Percentiles rank a stretch among this genome's conserved stretches.
phyloP scores from a whole-genome alignment of 495 filamentous ascomycete species.

The Talaromyces nanjingensis region DNA sequence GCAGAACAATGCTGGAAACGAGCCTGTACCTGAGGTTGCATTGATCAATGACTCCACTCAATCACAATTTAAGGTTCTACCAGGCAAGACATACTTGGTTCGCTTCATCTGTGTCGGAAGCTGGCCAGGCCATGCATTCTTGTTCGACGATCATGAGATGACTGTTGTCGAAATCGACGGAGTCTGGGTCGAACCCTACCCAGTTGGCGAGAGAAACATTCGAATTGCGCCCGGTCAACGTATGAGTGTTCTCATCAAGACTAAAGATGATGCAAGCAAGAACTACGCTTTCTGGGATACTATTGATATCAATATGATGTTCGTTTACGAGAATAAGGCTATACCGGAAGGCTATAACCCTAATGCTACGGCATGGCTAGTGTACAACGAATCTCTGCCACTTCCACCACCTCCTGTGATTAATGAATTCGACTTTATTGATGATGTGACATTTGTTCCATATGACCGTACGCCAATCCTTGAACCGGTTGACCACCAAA shows the following conservation, averaged over 20 bases:
- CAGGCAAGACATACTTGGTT: conserved; percentile 55
- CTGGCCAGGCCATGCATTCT: conserved; percentile 50
- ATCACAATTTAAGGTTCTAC: conserved; percentile 34
- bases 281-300: conserved; percentile 53
- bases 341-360: conserved; percentile 44
- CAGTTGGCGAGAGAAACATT: conserved; percentile 46
- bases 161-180: conserved; percentile 69
- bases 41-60: conserved; percentile 60
- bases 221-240: conserved; percentile 64
- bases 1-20: conserved; percentile 35
- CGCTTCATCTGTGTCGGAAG: conserved; percentile 58
- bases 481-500: conserved; percentile 26
- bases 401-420: conserved; percentile 50
- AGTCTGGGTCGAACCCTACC: conserved; percentile 50
- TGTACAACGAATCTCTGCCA: conserved; percentile 56
- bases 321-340: conserved; percentile 31
- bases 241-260: conserved; percentile 58
- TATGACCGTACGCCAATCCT: conserved; percentile 51
- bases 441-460: conserved; percentile 66
- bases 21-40: conserved; percentile 59
- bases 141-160: conserved; percentile 49
- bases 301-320: conserved; percentile 48
- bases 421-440: conserved; percentile 56
- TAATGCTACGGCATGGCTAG: conserved; percentile 75
- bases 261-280: conserved; percentile 38